Evolutionary conservation across 2,329 filamentous ascomycete genomes (phyloP).

Genomic region (Leptoxyphium fumago): DNA sequence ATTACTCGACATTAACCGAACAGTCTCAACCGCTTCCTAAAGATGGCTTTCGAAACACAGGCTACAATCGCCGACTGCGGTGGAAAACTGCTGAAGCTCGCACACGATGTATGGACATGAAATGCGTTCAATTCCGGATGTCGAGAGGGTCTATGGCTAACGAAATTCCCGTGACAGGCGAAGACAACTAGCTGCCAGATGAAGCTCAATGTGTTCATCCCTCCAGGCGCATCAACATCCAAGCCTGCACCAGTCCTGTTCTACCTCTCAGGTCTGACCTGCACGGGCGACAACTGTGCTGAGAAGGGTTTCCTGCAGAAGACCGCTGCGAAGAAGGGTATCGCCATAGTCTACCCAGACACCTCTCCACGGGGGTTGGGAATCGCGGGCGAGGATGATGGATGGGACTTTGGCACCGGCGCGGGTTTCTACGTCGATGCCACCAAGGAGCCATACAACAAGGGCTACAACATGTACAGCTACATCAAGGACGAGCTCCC

Average conservation of each 20-base stretch:
- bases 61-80: slow-evolving; percentile 83
- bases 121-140: no score
- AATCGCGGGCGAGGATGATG: slow-evolving; percentile 71
- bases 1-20: background rate
- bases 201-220: slow-evolving; percentile 85
- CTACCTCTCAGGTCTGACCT: slow-evolving; percentile 89
- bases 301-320: slow-evolving; percentile 84
- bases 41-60: slow-evolving; percentile 77
- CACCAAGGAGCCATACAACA: slow-evolving; percentile 54
- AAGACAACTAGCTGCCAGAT: slow-evolving; percentile 70
- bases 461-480: slow-evolving; percentile 84
- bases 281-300: slow-evolving; percentile 69
- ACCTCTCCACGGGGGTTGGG: slow-evolving; percentile 75
- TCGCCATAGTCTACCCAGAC: slow-evolving; percentile 91
- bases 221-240: slow-evolving; percentile 48
- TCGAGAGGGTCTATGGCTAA: background rate
- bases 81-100: slow-evolving; percentile 87
- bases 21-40: slow-evolving; percentile 8
- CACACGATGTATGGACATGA: slow-evolving; percentile 39
- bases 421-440: slow-evolving; percentile 95
- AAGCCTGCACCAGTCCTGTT: slow-evolving; percentile 70
- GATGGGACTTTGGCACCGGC: slow-evolving; percentile 81
- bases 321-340: slow-evolving; percentile 60
- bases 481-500: slow-evolving; percentile 90
- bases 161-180: slow-evolving; percentile 33